A percentile compares a stretch with the other conserved stretches of the same genome.
Evolutionary conservation across 257 asterid species (phyloP).

Genomic region (Paraleonurus japonicus): DNA sequence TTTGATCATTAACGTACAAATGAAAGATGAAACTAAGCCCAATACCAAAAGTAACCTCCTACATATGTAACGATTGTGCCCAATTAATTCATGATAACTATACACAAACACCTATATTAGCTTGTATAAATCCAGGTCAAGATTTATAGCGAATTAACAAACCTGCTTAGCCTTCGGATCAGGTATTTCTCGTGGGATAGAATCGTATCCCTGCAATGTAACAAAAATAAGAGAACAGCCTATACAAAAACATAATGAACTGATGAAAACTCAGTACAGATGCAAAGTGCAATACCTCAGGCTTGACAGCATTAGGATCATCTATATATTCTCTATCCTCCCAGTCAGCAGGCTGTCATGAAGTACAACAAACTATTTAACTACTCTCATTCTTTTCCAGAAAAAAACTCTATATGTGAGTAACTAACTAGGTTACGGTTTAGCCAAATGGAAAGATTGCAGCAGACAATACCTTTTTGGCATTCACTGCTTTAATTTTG

Average conservation of each 20-base stretch:
- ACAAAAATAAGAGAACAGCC: constrained; percentile 13
- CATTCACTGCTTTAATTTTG: constrained; percentile 67
- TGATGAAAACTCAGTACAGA: constrained; percentile 9
- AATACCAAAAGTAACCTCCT: no score
- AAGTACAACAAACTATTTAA: not conserved
- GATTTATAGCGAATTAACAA: constrained; percentile 20
- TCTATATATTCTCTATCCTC: constrained; percentile 88
- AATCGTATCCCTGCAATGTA: constrained; percentile 77
- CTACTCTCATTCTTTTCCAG: not conserved
- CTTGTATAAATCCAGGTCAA: not conserved
- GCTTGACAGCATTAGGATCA: constrained; percentile 77
- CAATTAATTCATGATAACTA: no score
- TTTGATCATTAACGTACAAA: not conserved
- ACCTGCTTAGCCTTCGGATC: constrained; percentile 88
- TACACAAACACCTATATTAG: no score
- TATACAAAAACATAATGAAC: not conserved
- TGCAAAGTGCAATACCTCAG: constrained; percentile 53
- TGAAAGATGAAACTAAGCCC: no score
- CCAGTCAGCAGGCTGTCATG: constrained; percentile 89
- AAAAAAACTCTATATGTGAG: constrained; percentile 1
- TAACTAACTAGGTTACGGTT: no score
- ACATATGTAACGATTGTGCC: no score
- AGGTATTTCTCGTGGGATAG: constrained; percentile 88
- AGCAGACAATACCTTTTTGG: constrained; percentile 58
- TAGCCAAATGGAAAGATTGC: not conserved